Evolutionary conservation across 257 asterid genomes (phyloP).

Genomic region (Solanum chilense): DNA sequence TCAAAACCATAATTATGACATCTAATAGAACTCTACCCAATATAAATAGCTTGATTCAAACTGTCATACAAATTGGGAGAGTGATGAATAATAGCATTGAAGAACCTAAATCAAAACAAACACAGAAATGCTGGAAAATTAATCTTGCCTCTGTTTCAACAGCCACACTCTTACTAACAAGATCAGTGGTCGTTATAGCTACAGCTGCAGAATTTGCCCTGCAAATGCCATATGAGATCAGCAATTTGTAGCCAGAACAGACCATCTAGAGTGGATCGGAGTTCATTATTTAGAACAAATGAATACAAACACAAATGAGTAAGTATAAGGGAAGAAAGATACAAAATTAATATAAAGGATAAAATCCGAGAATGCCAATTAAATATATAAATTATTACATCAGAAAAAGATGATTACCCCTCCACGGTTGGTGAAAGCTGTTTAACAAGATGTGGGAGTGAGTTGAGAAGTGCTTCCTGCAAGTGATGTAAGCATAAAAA

Average conservation of each 20-base stretch:
- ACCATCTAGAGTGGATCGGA: not conserved
- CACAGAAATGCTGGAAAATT: not conserved
- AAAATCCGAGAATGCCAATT: not conserved
- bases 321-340: not conserved
- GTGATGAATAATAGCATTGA: not conserved
- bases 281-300: not conserved
- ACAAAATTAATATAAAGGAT: not conserved
- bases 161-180: conserved; percentile 92
- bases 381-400: not conserved
- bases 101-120: not conserved
- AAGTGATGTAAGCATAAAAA: conserved; percentile 12
- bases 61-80: not conserved
- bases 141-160: conserved; percentile 58
- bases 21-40: not conserved
- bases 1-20: not conserved
- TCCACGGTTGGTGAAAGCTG: conserved; percentile 48
- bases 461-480: conserved; percentile 89
- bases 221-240: conserved; percentile 6
- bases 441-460: conserved; percentile 74
- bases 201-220: conserved; percentile 93
- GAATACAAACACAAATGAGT: not conserved
- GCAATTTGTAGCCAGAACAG: not conserved
- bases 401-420: conserved; percentile 33
- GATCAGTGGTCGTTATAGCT: conserved; percentile 97
- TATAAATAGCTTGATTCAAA: not conserved